phyloP scores from a whole-genome alignment of 2,329 filamentous ascomycete species.

The Blumeria hordei region DNA sequence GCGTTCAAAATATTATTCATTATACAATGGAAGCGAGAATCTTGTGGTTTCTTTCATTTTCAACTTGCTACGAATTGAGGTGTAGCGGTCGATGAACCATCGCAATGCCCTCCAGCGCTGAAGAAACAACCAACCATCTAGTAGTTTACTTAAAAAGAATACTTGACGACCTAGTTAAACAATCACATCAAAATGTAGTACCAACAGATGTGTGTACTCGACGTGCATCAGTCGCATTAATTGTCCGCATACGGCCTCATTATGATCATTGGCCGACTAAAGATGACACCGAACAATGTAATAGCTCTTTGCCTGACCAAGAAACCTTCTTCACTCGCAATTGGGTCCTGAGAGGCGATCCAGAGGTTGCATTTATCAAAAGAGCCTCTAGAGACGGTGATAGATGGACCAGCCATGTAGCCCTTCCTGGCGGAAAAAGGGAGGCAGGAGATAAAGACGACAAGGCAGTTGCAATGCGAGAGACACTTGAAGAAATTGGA shows the following conservation, averaged over 20 bases:
- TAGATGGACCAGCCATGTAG: slow-evolving; percentile 45
- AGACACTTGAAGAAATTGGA: slow-evolving; percentile 43
- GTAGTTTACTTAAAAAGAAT: slow-evolving; percentile 10
- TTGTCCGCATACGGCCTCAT: slow-evolving; percentile 35
- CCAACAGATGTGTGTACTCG: slow-evolving; percentile 15
- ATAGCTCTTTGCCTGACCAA: slow-evolving; percentile 17
- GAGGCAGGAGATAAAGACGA: slow-evolving; percentile 41
- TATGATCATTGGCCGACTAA: slow-evolving; percentile 26
- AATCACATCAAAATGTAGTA: slow-evolving; percentile 22
- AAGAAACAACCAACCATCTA: slow-evolving; percentile 5
- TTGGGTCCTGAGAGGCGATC: slow-evolving; percentile 41
- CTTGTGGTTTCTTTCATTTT: too few species aligned
- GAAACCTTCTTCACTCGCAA: slow-evolving; percentile 34
- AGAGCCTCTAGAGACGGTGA: slow-evolving; percentile 38
- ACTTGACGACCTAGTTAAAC: slow-evolving; percentile 16
- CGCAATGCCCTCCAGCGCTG: too few species aligned
- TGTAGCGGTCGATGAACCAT: too few species aligned
- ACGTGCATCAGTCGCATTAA: slow-evolving; percentile 30
- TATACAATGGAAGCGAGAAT: too few species aligned
- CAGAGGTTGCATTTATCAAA: slow-evolving; percentile 50
- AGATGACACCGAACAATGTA: slow-evolving; percentile 4
- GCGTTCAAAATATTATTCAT: too few species aligned
- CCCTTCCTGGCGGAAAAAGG: slow-evolving; percentile 40
- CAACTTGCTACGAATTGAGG: too few species aligned
- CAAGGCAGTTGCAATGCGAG: slow-evolving; percentile 34